Conservation (phyloP, 345 rosid species). For the Lepidium africanum region DNA sequence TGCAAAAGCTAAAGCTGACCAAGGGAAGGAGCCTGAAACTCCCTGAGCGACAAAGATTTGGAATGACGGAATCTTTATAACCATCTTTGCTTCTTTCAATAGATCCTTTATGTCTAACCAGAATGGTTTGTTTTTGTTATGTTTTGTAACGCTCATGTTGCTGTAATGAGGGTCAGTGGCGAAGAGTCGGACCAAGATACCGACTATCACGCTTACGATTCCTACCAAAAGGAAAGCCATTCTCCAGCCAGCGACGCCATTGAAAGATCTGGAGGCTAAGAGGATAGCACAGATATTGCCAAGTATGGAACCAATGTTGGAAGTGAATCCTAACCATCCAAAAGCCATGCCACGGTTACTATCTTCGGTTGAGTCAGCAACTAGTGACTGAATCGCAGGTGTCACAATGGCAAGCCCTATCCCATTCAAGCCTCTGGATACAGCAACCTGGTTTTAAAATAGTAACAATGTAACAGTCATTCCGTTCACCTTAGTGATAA, state of each 20-base stretch:
- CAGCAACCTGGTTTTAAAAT: slow-evolving; percentile 42
- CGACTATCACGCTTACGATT: slow-evolving; percentile 54
- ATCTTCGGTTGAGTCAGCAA: slow-evolving; percentile 76
- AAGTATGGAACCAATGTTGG: slow-evolving; percentile 51
- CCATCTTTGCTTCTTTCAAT: slow-evolving; percentile 41
- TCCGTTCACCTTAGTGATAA: neutral
- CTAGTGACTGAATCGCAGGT: slow-evolving; percentile 57
- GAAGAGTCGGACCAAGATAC: slow-evolving; percentile 45
- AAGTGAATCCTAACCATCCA: slow-evolving; percentile 69
- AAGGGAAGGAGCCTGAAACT: slow-evolving; percentile 52
- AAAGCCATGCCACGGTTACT: slow-evolving; percentile 69
- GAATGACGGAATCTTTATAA: slow-evolving; percentile 51
- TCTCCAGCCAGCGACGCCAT: slow-evolving; percentile 77
- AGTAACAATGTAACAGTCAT: neutral
- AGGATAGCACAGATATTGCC: slow-evolving; percentile 51
- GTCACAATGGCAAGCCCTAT: slow-evolving; percentile 56
- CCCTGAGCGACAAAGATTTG: slow-evolving; percentile 70
- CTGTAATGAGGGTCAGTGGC: slow-evolving; percentile 58
- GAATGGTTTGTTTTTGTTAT: slow-evolving; percentile 27
- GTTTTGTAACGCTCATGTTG: neutral
- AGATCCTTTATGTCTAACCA: slow-evolving; percentile 34
- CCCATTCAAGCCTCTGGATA: slow-evolving; percentile 66
- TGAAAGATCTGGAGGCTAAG: slow-evolving; percentile 56
- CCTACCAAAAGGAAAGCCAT: slow-evolving; percentile 60
- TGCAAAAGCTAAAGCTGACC: slow-evolving; percentile 58